Percentiles rank a stretch among this genome's conserved stretches.
Conservation (phyloP, 2,329 filamentous ascomycete species). For the Beauveria sp. region DNA sequence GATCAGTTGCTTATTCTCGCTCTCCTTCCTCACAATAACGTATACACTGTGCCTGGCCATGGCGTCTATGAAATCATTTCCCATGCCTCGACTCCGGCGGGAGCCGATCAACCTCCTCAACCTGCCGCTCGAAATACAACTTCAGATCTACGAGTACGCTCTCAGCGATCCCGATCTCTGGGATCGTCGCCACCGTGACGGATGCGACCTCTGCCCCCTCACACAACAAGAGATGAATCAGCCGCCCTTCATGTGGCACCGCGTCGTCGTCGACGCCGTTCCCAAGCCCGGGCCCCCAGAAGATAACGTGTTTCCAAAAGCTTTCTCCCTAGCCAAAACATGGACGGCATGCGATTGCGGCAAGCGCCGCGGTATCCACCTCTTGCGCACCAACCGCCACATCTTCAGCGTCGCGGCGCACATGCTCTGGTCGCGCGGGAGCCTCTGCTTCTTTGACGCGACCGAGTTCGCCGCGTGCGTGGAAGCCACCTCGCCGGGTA, state of each 20-base stretch:
- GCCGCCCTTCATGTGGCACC: not conserved
- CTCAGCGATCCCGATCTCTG: not conserved
- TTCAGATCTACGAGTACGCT: not conserved
- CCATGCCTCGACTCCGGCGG: not conserved
- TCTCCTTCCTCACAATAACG: not conserved
- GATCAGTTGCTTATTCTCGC: not conserved
- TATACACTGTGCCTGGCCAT: not conserved
- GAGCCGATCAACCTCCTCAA: not conserved
- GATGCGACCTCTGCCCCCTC: not conserved
- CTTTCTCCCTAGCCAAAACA: not conserved
- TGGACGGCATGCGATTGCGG: not conserved
- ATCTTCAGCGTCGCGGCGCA: not conserved
- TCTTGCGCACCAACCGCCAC: not conserved
- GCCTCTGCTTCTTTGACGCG: not conserved
- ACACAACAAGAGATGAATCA: not conserved
- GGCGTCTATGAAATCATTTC: not conserved
- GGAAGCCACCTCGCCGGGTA: not conserved
- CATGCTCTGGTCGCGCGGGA: not conserved
- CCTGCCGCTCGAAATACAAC: not conserved
- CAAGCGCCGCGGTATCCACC: not conserved
- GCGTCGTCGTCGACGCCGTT: not conserved
- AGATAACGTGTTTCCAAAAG: not conserved
- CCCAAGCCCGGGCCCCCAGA: not conserved
- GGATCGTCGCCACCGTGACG: not conserved
- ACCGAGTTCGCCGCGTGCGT: not conserved